These are phyloP conservation scores for Lasiosphaeria hispida DNA, from an alignment of 495 filamentous ascomycete genomes.

Conservation along the genomic window DNA sequence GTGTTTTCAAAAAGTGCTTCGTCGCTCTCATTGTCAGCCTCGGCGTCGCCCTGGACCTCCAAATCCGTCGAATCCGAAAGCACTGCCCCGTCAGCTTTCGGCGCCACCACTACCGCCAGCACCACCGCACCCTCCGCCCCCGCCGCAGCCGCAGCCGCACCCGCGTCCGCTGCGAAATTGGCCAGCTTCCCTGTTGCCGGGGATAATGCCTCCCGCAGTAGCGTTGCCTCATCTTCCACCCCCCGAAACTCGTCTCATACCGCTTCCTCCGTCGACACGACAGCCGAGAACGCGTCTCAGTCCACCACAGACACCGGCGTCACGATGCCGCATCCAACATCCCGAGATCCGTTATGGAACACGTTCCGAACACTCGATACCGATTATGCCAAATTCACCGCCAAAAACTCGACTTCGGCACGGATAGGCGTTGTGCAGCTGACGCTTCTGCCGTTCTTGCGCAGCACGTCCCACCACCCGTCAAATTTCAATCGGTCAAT, in stretches of 20 bases:
- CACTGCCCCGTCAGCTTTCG: conserved; percentile 15
- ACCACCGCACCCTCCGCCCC: neutral
- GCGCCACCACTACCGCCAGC: conserved; percentile 19
- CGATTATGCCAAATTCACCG: conserved; percentile 80
- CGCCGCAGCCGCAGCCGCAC: neutral
- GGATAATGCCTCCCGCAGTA: conserved; percentile 24
- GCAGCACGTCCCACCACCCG: conserved; percentile 65
- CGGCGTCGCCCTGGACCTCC: conserved; percentile 29
- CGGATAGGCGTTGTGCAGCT: conserved; percentile 80
- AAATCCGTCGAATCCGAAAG: conserved; percentile 15
- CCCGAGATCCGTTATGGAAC: conserved; percentile 85
- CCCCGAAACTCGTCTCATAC: conserved; percentile 54
- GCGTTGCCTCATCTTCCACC: conserved; percentile 32
- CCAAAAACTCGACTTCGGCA: conserved; percentile 66
- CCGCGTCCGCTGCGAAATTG: conserved; percentile 10
- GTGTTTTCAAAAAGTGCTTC: conserved; percentile 34
- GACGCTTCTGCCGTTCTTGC: conserved; percentile 80
- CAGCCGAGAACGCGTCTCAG: conserved; percentile 60
- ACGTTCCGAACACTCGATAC: conserved; percentile 77
- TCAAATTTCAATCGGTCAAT: conserved; percentile 58
- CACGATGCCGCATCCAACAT: conserved; percentile 45
- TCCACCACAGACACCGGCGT: conserved; percentile 39
- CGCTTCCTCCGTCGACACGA: conserved; percentile 40
- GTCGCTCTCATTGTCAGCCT: conserved; percentile 19
- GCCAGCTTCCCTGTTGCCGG: conserved; percentile 1